phyloP scores from a whole-genome alignment of 2,329 filamentous ascomycete genomes.

The Alternaria arborescens region DNA sequence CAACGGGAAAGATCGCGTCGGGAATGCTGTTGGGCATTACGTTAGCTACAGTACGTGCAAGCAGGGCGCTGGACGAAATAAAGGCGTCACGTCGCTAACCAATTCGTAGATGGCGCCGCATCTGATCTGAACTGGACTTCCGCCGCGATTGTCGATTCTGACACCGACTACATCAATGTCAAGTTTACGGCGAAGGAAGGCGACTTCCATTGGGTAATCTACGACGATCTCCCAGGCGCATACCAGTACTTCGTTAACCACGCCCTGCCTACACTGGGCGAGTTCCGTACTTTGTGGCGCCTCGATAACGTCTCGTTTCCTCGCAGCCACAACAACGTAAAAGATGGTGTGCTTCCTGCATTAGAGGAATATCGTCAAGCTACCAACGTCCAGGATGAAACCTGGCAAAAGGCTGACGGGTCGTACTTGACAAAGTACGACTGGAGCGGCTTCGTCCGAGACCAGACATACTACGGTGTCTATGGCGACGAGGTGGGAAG shows the following conservation, averaged over 20 bases:
- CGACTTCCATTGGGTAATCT: constrained; percentile 64
- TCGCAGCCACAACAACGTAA: constrained; percentile 56
- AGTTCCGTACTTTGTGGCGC: constrained; percentile 61
- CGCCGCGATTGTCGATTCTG: constrained; percentile 54
- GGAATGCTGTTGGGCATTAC: constrained; percentile 54
- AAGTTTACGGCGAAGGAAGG: constrained; percentile 58
- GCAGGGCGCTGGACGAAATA: neutral
- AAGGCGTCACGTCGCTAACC: neutral
- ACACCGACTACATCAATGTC: constrained; percentile 58
- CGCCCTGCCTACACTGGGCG: constrained; percentile 58
- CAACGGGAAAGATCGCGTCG: constrained; percentile 54
- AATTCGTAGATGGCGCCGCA: constrained; percentile 55
- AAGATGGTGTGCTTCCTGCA: constrained; percentile 57
- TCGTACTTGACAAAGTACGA: constrained; percentile 64
- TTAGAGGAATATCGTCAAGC: constrained; percentile 54
- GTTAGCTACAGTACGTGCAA: constrained; percentile 54
- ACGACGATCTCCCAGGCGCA: constrained; percentile 59
- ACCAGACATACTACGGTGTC: constrained; percentile 59
- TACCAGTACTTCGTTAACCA: constrained; percentile 65
- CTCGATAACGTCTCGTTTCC: constrained; percentile 61
- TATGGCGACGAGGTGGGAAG: constrained; percentile 61
- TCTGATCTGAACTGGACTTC: constrained; percentile 60
- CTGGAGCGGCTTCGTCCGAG: constrained; percentile 53
- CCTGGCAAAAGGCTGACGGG: constrained; percentile 59
- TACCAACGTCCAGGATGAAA: constrained; percentile 64